A percentile compares a stretch with the other conserved stretches of the same genome.
phyloP scores from a whole-genome alignment of 2,329 filamentous ascomycete genomes.

The Alternaria ethzedia region DNA sequence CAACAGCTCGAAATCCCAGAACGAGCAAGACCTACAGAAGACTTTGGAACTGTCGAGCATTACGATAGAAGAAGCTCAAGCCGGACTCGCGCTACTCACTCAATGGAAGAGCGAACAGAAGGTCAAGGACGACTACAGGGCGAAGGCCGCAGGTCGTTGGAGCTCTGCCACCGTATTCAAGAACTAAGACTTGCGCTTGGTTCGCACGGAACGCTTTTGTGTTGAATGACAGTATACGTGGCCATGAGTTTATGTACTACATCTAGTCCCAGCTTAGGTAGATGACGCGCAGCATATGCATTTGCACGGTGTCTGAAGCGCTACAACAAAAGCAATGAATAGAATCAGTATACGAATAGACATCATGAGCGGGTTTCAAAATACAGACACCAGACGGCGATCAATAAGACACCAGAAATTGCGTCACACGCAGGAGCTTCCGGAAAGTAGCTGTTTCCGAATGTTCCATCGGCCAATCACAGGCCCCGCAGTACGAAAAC shows the following conservation, averaged over 20 bases:
- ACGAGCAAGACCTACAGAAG: slow-evolving; percentile 68
- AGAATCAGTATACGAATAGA: not conserved
- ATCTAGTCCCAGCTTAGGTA: slow-evolving; percentile 4
- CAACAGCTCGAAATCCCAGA: slow-evolving; percentile 60
- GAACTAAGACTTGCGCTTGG: slow-evolving; percentile 1
- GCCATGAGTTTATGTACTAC: slow-evolving; percentile 1
- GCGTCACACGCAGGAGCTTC: not conserved
- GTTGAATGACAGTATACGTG: not conserved
- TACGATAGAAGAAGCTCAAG: slow-evolving; percentile 63
- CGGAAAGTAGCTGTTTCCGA: not conserved
- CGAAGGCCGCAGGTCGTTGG: slow-evolving; percentile 49
- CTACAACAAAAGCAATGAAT: slow-evolving; percentile 11
- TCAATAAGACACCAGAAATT: not conserved
- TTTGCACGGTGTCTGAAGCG: slow-evolving; percentile 2
- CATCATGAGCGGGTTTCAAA: not conserved
- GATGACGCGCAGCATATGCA: slow-evolving; percentile 7
- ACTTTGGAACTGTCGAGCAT: slow-evolving; percentile 60
- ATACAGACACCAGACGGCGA: not conserved
- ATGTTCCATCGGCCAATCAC: slow-evolving; percentile 16
- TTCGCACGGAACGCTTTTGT: not conserved
- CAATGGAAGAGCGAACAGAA: slow-evolving; percentile 59
- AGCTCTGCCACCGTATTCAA: slow-evolving; percentile 47
- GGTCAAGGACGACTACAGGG: slow-evolving; percentile 58
- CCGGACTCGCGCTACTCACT: slow-evolving; percentile 59
- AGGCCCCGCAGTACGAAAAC: slow-evolving; percentile 20